Percentiles rank a stretch among this genome's conserved stretches.
Evolutionary conservation across 2,329 filamentous ascomycete genomes (phyloP).

Genomic region (Camillea tinctor): DNA sequence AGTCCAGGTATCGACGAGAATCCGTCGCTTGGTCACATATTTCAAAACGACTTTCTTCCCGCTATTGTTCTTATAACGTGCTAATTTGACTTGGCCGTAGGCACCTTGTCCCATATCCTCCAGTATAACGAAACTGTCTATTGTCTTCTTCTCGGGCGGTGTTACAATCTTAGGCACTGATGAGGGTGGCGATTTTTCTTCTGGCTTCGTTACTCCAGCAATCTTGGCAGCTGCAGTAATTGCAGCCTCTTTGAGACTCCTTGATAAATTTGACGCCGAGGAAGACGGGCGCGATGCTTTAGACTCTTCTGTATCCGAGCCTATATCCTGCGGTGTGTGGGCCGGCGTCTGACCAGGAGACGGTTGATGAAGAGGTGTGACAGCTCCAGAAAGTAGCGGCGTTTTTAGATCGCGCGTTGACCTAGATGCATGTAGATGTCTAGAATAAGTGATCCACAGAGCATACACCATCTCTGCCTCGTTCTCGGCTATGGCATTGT

Average conservation of each 20-base stretch:
- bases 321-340: constrained; percentile 56
- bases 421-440: constrained; percentile 79
- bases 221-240: constrained; percentile 54
- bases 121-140: constrained; percentile 85
- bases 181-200: constrained; percentile 28
- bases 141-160: constrained; percentile 68
- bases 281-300: constrained; percentile 36
- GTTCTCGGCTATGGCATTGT: constrained; percentile 46
- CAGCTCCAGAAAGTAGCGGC: constrained; percentile 59
- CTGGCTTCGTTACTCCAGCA: constrained; percentile 36
- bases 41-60: constrained; percentile 89
- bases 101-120: constrained; percentile 99
- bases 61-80: constrained; percentile 74
- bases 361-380: constrained; percentile 75
- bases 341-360: constrained; percentile 70
- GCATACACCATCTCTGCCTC: constrained; percentile 85
- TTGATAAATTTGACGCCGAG: constrained; percentile 49
- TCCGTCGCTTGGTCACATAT: constrained; percentile 94
- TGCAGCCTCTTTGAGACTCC: constrained; percentile 57
- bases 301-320: constrained; percentile 52
- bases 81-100: constrained; percentile 96
- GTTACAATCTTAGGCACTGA: constrained; percentile 37
- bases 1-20: constrained; percentile 98
- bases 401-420: constrained; percentile 60
- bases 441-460: constrained; percentile 94